A percentile compares a stretch with the other conserved stretches of the same genome.
Conservation (phyloP, 495 filamentous ascomycete genomes). For the Hyaloscypha bicolor region DNA sequence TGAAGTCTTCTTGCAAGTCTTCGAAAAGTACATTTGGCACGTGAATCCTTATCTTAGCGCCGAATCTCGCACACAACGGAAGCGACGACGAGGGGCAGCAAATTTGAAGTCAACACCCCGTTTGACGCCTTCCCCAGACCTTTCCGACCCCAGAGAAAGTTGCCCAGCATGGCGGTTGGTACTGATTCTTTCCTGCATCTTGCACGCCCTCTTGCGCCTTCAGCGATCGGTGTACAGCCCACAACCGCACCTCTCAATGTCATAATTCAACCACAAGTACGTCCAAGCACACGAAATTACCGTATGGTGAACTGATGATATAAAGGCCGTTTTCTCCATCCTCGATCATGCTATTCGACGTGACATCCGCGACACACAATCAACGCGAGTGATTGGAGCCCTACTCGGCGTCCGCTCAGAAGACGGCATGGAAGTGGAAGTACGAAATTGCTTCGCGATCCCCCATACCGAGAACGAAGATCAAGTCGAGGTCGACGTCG, state of each 20-base stretch:
- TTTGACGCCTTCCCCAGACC: conserved; percentile 13
- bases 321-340: conserved; percentile 90
- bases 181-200: conserved; percentile 88
- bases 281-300: conserved; percentile 26
- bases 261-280: conserved; percentile 92
- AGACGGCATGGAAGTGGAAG: conserved; percentile 94
- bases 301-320: conserved; percentile 12
- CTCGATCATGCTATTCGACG: conserved; percentile 89
- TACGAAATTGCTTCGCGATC: conserved; percentile 94
- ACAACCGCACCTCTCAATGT: conserved; percentile 89
- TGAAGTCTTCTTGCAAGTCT: no score
- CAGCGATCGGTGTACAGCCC: conserved; percentile 72
- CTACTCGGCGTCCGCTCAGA: conserved; percentile 89
- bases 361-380: conserved; percentile 69
- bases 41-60: conserved; percentile 35
- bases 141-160: conserved; percentile 9
- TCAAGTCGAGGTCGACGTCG: conserved; percentile 99
- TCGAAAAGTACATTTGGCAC: conserved; percentile 1
- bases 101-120: background rate
- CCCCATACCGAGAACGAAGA: conserved; percentile 97
- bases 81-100: conserved; percentile 17
- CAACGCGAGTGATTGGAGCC: conserved; percentile 94
- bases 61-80: conserved; percentile 5
- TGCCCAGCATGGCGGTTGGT: conserved; percentile 74
- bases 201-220: conserved; percentile 84